Evolutionary conservation across 345 rosid species (phyloP).

Genomic region (Gossypium thurberi): DNA sequence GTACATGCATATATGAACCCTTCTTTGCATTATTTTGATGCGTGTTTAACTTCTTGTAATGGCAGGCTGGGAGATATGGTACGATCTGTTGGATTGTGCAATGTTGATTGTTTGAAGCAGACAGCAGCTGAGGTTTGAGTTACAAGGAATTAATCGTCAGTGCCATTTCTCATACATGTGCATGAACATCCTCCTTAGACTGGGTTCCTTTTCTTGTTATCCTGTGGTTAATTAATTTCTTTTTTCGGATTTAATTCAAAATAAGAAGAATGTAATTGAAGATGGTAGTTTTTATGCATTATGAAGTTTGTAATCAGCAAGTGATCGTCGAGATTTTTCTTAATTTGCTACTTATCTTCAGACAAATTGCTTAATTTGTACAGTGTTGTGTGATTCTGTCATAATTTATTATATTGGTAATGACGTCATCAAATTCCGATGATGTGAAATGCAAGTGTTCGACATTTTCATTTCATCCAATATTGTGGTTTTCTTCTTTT

Average conservation of each 20-base stretch:
- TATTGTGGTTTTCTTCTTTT: too few species aligned
- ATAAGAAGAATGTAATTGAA: background rate
- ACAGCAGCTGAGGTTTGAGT: conserved; percentile 11
- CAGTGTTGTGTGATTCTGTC: background rate
- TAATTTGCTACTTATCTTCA: background rate
- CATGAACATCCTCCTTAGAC: background rate
- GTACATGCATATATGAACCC: background rate
- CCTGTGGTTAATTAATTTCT: background rate
- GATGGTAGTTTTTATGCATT: background rate
- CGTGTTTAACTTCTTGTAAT: background rate
- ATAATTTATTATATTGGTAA: background rate
- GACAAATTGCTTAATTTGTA: background rate
- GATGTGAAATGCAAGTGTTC: background rate
- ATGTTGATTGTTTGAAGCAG: conserved; percentile 9
- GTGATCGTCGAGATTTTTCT: background rate
- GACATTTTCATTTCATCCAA: too few species aligned
- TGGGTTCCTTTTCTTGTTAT: background rate
- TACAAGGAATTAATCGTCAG: background rate
- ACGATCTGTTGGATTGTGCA: conserved; percentile 9
- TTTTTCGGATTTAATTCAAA: background rate
- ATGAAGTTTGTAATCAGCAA: background rate
- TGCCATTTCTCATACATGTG: background rate
- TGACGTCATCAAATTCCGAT: background rate
- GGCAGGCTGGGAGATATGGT: conserved; percentile 12
- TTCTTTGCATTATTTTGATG: background rate